A percentile compares a stretch with the other conserved stretches of the same genome.
Evolutionary conservation across 1,284 basidiomycete genomes (phyloP).

Genomic region (Pseudozyma tsukubaensis): DNA sequence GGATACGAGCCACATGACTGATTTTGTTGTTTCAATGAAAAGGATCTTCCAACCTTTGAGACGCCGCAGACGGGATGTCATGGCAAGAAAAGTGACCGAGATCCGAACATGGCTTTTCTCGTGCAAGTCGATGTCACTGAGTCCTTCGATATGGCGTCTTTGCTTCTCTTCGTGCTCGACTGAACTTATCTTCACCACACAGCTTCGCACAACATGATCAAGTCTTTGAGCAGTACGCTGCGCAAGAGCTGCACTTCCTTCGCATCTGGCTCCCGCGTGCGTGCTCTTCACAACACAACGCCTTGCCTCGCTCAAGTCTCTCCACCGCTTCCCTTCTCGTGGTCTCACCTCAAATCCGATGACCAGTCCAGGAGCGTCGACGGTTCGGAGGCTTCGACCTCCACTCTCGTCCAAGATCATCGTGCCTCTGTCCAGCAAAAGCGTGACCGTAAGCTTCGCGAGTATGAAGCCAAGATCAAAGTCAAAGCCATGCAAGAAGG

Average conservation of each 20-base stretch:
- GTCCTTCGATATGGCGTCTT: too few species aligned
- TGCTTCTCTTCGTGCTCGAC: too few species aligned
- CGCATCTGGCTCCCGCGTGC: constrained; percentile 16
- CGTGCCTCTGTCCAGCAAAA: constrained; percentile 37
- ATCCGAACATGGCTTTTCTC: too few species aligned
- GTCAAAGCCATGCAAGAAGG: constrained; percentile 61
- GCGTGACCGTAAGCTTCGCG: constrained; percentile 53
- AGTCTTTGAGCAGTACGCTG: constrained; percentile 6
- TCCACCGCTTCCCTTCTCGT: constrained; percentile 34
- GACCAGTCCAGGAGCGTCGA: constrained; percentile 15
- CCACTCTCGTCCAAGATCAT: constrained; percentile 15
- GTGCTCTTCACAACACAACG: constrained; percentile 14
- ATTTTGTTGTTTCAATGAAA: too few species aligned
- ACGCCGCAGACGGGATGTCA: too few species aligned
- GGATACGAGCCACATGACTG: too few species aligned
- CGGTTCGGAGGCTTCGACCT: neutral
- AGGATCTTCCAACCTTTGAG: too few species aligned
- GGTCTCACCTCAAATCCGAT: constrained; percentile 36
- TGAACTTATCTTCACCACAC: too few species aligned
- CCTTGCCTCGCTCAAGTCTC: constrained; percentile 35
- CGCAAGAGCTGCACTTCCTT: constrained; percentile 5
- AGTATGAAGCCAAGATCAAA: constrained; percentile 61
- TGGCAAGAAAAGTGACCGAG: too few species aligned
- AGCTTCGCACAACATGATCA: constrained; percentile 4
- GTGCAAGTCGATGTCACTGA: too few species aligned